A percentile compares a stretch with the other conserved stretches of the same genome.
These are phyloP conservation scores for Volutella citrinella DNA, from an alignment of 2,329 filamentous ascomycete genomes.

Conservation along the genomic window DNA sequence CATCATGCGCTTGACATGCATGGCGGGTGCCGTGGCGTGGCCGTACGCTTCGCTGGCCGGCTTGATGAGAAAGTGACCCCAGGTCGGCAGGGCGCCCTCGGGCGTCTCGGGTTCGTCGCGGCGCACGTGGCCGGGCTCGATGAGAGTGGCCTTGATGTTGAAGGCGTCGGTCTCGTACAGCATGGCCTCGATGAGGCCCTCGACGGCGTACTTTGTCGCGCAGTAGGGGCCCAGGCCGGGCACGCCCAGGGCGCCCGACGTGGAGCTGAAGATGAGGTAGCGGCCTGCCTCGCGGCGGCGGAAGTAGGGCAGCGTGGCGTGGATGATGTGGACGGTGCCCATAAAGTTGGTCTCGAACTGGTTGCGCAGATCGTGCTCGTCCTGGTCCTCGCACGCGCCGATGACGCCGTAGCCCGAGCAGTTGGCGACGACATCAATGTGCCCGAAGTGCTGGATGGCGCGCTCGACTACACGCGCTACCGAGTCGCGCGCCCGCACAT, in stretches of 20 bases:
- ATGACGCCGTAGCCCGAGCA: constrained; percentile 96
- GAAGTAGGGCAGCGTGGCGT: constrained; percentile 84
- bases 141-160: constrained; percentile 89
- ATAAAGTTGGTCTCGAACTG: constrained; percentile 99
- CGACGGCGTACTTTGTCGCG: constrained; percentile 94
- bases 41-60: constrained; percentile 79
- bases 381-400: constrained; percentile 93
- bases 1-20: constrained; percentile 86
- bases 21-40: constrained; percentile 72
- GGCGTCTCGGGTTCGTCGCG: constrained; percentile 71
- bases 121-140: constrained; percentile 85
- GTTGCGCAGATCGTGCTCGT: constrained; percentile 89
- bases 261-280: constrained; percentile 94
- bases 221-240: constrained; percentile 92
- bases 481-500: constrained; percentile 79
- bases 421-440: constrained; percentile 86
- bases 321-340: constrained; percentile 90
- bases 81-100: constrained; percentile 60
- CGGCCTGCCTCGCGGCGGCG: constrained; percentile 71
- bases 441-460: constrained; percentile 72
- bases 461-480: constrained; percentile 69
- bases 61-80: constrained; percentile 91
- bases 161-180: constrained; percentile 90
- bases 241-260: constrained; percentile 86
- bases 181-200: constrained; percentile 94